Evolutionary conservation across 805 yeast species (phyloP).

Genomic region (Zygosaccharomyces rouxii): DNA sequence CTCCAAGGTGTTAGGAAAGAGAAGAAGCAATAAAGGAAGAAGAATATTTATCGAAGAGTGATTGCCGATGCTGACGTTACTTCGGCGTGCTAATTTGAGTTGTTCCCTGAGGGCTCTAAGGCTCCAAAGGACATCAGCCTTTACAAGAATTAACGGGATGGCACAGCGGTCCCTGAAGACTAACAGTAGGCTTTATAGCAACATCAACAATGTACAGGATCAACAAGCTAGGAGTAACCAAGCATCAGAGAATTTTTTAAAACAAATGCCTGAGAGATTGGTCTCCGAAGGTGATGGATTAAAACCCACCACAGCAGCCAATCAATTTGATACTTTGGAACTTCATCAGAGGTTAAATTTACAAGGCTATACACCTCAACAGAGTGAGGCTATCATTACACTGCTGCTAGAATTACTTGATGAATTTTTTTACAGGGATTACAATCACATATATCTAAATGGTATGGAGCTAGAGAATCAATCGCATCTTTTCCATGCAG

Average conservation of each 20-base stretch:
- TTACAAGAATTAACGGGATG: background rate
- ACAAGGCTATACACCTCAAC: constrained; percentile 24
- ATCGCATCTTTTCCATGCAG: constrained; percentile 83
- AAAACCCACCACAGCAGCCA: constrained; percentile 30
- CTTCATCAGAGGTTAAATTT: constrained; percentile 17
- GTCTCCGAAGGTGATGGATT: constrained; percentile 28
- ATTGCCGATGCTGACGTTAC: background rate
- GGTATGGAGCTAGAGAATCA: constrained; percentile 79
- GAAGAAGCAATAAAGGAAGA: background rate
- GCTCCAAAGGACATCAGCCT: background rate
- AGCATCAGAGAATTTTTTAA: constrained; percentile 19
- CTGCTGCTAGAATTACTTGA: constrained; percentile 37
- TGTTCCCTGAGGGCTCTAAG: background rate
- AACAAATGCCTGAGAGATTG: constrained; percentile 30
- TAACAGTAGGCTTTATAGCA: background rate
- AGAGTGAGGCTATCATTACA: constrained; percentile 24
- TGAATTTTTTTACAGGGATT: constrained; percentile 42
- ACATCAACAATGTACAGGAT: background rate
- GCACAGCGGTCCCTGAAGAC: constrained; percentile 1
- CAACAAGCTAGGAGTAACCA: background rate
- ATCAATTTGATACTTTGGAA: constrained; percentile 29
- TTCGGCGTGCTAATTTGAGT: background rate
- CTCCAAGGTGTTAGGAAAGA: background rate
- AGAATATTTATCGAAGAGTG: background rate
- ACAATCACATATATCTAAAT: constrained; percentile 32